Evolutionary conservation across 306 rosid species (phyloP), one percentile per base, ranked within the genome.

Genomic region (Lathyrus oleraceus): DNA sequence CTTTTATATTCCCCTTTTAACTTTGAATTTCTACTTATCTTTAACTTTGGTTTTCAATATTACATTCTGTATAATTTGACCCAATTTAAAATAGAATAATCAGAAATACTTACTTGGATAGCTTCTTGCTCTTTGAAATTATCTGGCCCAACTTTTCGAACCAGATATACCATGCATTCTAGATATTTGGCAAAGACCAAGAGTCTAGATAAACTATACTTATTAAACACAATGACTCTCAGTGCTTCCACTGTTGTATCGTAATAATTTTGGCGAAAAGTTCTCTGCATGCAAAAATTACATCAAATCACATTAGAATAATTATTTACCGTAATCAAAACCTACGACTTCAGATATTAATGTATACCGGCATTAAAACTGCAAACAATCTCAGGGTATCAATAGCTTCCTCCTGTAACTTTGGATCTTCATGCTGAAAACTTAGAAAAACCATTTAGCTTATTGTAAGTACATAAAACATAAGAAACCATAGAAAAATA

Each of bases 341-440:
- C 35, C 43, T 23, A 44, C 10, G 23, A 69, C 39, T n/a, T 53
- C 25, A 38, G 57, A 61, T 61, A 40, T 61, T 35, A 52, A 62
- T 17, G 47, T 10, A 49, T 73, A 78, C 78, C 66, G 65, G 82
- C 2, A 20, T 39, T 13, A 5, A 59, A 39, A 1, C 19, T 40
- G 75, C 75, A 53, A 60, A 4, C 52, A 11, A n/a, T 67, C 5
- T 15, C 61, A 72, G 75, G 62, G 65, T 60, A 27, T 67, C 67
- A 39, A 61, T n/a, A 20, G 71, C 75, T 43, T 60, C 66, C 10
- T 13, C 71, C 44, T 43, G 60, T 49, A 67, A 15, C 38, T 19
- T 30, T 43, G 25, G 59, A 9, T 28, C 23, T 15, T 40, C 44
- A 61, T 72, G 53, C 78, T 72, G 70, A 44, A 78, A 78, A 21